These are phyloP conservation scores for Raphanus hybrid DNA, from an alignment of 441 rosid genomes.

Conservation along the genomic window DNA sequence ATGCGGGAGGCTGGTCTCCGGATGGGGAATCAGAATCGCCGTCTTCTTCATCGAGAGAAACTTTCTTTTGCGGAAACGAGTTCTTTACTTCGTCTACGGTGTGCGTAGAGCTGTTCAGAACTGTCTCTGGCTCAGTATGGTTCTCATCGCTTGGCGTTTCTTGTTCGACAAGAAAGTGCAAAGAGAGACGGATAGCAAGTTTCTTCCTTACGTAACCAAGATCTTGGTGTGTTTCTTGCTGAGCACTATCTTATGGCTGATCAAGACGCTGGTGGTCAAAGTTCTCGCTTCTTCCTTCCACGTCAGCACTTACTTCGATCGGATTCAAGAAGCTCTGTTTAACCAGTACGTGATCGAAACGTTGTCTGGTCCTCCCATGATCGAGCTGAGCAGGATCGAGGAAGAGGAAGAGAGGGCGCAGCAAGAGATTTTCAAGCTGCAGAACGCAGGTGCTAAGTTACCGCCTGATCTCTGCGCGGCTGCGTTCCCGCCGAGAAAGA, in stretches of 20 bases:
- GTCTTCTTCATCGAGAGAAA: conserved; percentile 74
- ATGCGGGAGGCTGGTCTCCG: conserved; percentile 83
- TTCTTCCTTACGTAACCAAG: conserved; percentile 57
- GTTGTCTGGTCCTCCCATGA: conserved; percentile 65
- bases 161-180: conserved; percentile 58
- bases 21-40: conserved; percentile 77
- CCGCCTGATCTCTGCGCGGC: conserved; percentile 60
- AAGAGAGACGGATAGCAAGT: conserved; percentile 30
- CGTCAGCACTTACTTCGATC: conserved; percentile 75
- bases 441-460: conserved; percentile 63
- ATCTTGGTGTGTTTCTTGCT: conserved; percentile 61
- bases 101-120: conserved; percentile 73
- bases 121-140: conserved; percentile 73
- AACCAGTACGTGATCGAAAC: conserved; percentile 74
- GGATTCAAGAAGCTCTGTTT: conserved; percentile 74
- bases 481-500: conserved; percentile 49
- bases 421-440: conserved; percentile 53
- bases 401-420: conserved; percentile 54
- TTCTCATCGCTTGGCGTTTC: conserved; percentile 61
- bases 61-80: conserved; percentile 61
- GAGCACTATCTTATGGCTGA: conserved; percentile 62
- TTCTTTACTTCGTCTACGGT: conserved; percentile 84
- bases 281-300: conserved; percentile 79
- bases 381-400: conserved; percentile 49
- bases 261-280: conserved; percentile 74